phyloP scores from a whole-genome alignment of 768 basidiomycete genomes.

The Pisolithus sp. region DNA sequence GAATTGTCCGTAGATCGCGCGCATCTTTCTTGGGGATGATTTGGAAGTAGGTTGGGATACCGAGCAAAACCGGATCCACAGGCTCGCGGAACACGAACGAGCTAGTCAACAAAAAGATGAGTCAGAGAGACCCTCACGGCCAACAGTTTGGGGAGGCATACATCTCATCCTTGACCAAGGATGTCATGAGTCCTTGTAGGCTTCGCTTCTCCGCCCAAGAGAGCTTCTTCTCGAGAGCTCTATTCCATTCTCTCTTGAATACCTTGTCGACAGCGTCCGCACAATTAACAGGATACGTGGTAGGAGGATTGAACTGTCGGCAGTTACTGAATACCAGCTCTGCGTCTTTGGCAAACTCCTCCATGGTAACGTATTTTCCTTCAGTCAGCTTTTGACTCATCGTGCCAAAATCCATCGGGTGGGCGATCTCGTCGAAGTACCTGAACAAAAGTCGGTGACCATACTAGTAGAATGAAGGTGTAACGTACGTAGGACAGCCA shows the following conservation, averaged over 20 bases:
- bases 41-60: conserved; percentile 85
- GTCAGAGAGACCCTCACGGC: neutral
- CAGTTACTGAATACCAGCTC: conserved; percentile 86
- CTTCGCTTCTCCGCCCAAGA: conserved; percentile 75
- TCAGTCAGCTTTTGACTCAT: conserved; percentile 62
- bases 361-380: conserved; percentile 72
- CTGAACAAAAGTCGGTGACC: conserved; percentile 33
- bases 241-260: conserved; percentile 85
- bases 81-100: conserved; percentile 77
- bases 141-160: conserved; percentile 27
- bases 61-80: conserved; percentile 80
- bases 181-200: conserved; percentile 62
- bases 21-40: conserved; percentile 81
- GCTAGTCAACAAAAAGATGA: conserved; percentile 27
- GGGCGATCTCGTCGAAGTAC: conserved; percentile 84
- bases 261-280: conserved; percentile 68
- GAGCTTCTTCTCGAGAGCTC: conserved; percentile 65
- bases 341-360: conserved; percentile 71
- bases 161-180: conserved; percentile 63
- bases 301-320: conserved; percentile 84
- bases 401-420: conserved; percentile 93
- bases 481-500: conserved; percentile 84
- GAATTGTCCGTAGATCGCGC: conserved; percentile 79
- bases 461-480: neutral
- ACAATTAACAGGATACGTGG: conserved; percentile 64